These are phyloP conservation scores for Dentipellis sp. DNA, from an alignment of 768 basidiomycete genomes.

Conservation along the genomic window DNA sequence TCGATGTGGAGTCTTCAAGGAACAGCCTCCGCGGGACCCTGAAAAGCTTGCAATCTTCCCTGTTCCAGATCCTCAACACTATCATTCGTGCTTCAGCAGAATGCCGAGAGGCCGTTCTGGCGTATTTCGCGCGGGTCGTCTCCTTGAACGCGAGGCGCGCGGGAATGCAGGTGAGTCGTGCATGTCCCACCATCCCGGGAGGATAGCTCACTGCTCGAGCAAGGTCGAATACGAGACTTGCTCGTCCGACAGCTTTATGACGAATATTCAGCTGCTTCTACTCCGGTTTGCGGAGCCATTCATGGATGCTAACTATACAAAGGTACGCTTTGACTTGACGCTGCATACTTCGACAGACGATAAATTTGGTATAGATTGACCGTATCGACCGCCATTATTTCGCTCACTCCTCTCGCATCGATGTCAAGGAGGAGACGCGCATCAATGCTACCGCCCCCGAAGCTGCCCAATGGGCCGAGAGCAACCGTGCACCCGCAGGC, in stretches of 20 bases:
- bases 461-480: constrained; percentile 59
- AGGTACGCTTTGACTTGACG: constrained; percentile 36
- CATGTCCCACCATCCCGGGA: neutral
- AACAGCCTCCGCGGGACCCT: constrained; percentile 81
- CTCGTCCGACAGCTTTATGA: constrained; percentile 86
- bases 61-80: constrained; percentile 84
- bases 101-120: constrained; percentile 72
- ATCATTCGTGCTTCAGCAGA: constrained; percentile 78
- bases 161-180: constrained; percentile 71
- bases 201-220: neutral
- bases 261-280: constrained; percentile 78
- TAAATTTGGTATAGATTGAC: constrained; percentile 52
- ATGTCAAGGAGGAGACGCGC: constrained; percentile 83
- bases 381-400: constrained; percentile 84
- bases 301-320: constrained; percentile 84
- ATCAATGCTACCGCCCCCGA: constrained; percentile 91
- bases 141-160: constrained; percentile 75
- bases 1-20: constrained; percentile 76
- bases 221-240: constrained; percentile 83
- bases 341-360: neutral
- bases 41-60: constrained; percentile 67
- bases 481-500: constrained; percentile 39
- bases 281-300: constrained; percentile 88
- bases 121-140: constrained; percentile 71
- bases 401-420: constrained; percentile 59